Base-by-base conservation (phyloP, 176 grass and related monocot genomes). In the Microstegium vimineum region DNA sequence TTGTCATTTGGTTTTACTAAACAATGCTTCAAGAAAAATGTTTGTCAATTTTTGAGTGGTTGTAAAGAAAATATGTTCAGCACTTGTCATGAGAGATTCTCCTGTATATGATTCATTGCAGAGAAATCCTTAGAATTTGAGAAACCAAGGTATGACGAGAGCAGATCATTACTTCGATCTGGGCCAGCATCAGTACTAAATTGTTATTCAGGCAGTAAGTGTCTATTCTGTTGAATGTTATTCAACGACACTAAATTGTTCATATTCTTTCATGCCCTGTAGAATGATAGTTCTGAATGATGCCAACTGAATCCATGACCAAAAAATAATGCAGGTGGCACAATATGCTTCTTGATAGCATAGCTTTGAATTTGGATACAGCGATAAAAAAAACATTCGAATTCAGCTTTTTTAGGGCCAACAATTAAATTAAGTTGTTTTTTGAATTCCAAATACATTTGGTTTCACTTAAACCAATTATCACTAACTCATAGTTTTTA, bases 161-260 rank as follows among this genome's bases (percentile, higher is more conserved):
- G 88, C 62, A 92, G 94, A 91, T 89, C 81, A 74, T 86, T 97
- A 51, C 88, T 97, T 62, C 90, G 94, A 12, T 92, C 90, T 66
- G 94, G 92, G 16, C 94, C 94, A 38, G 92, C 86, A 47, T 91
- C 86, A 73, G n/a, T n/a, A n/a, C n/a, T n/a, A n/a, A n/a, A n/a
- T n/a, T 92, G 92, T 78, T 78, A 97, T 97, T 70, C 90, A 92
- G 54, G 94, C 94, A 56, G 94, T 97, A 92, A 86, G 92, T 87
- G 47, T 33, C 25, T 68, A 25, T 31, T 62, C 38, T 37, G 30
- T 7, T 30, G 4, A 74, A 40, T 72, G 11, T 49, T 36, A 13
- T 7, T 64, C 8, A 10, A n/a, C 10, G 31, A 46, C 34, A 22
- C 6, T 42, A 43, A n/a, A n/a, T 6, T 5, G 35, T 46, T 10